These are phyloP conservation scores for Fusarium fracticaudum DNA, from an alignment of 2,329 filamentous ascomycete genomes.

Conservation along the genomic window DNA sequence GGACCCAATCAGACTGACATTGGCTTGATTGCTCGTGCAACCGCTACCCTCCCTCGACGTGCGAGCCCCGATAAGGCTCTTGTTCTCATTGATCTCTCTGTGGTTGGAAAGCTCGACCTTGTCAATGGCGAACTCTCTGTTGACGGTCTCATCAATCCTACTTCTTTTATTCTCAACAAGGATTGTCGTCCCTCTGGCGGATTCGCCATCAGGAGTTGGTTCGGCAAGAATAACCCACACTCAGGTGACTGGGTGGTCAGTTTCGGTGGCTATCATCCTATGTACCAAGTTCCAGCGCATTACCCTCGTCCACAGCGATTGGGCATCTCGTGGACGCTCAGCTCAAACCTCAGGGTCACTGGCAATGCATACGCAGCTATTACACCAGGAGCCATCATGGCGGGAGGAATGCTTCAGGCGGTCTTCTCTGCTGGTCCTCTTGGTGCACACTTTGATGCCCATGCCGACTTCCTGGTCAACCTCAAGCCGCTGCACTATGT, in stretches of 20 bases:
- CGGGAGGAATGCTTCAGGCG: neutral
- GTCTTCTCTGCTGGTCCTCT: neutral
- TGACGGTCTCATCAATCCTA: neutral
- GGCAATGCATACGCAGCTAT: neutral
- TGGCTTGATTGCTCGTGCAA: neutral
- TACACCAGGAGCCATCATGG: neutral
- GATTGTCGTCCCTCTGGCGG: rapidly evolving
- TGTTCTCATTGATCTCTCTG: neutral
- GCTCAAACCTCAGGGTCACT: neutral
- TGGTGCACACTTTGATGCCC: neutral
- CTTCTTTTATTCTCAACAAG: neutral
- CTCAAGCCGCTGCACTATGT: rapidly evolving
- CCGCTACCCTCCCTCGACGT: neutral
- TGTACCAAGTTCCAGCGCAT: neutral
- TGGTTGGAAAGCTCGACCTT: neutral
- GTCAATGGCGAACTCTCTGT: neutral
- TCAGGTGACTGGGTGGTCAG: neutral
- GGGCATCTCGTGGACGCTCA: neutral
- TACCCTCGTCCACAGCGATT: neutral
- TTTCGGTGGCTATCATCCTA: neutral
- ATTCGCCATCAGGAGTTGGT: neutral
- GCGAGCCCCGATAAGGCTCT: neutral
- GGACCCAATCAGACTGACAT: neutral
- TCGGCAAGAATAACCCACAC: neutral
- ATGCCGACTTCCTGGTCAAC: neutral